Base-by-base conservation (phyloP, 805 yeast genomes). In the Cyberlindnera bimundalis region DNA sequence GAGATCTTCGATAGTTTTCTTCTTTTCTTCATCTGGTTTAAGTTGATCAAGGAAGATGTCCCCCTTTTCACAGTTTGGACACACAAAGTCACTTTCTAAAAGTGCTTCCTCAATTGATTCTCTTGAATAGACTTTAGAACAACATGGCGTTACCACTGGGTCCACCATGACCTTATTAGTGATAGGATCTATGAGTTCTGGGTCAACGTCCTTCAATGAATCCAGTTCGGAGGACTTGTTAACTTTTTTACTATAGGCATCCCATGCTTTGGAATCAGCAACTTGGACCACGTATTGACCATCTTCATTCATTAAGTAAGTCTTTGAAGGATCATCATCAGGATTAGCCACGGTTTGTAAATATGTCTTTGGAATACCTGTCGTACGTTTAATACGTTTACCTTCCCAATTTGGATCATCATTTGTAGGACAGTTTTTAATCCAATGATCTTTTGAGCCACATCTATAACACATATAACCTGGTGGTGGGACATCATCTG, bases 281-380 rank as follows among this genome's bases (percentile, higher is more conserved):
- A 90, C 79, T n/a, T 95, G 96, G 35, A 88, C 84, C 5, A 93
- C 99, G 60, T 85, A 93, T 55, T 90, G 86, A 36, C 99, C 99
- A 26, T 88, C 93, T 37, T 90, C 98, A 24, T 89, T 89, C 51
- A 93, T 79, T 84, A 93, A 78, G 43, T 83, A 84, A 30, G 79
- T 76, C 46, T 70, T 67, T 52, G 68, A 71, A 56, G 75, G 73
- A 39, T 65, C 78, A 33, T 76, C 84, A 28, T 81, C 87, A 20
- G 91, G 91, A 58, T 85, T 85, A 14, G 85, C 86, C 7, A 93
- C 80, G 0, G 95, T 83, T 52, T 88, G 84, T 62, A 93, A 76
- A 62, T 88, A 88, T 25, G 95, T 83, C 62, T 83, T 84, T 2
- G 99, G 99, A 57, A 93, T 93, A 81, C 99, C 99, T 0, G 98